Conservation (phyloP, 1,139 yeast genomes). For the Candida sp. region DNA sequence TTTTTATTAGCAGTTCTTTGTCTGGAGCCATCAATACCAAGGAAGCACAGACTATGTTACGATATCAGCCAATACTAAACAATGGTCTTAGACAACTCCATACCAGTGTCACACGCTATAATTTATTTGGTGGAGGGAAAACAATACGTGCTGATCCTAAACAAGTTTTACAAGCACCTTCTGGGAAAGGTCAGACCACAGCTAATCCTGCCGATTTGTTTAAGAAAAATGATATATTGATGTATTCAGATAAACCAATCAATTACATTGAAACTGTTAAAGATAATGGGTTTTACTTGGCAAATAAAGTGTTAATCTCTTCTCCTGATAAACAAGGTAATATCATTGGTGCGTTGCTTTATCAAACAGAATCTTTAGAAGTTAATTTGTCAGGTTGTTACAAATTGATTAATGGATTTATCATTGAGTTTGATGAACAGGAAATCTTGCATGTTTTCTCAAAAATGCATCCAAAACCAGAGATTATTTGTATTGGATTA, state of each 20-base stretch:
- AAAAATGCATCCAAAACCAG: conserved; percentile 74
- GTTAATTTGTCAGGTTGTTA: conserved; percentile 44
- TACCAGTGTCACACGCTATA: conserved; percentile 1
- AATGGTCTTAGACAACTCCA: neutral
- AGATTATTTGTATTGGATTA: conserved; percentile 66
- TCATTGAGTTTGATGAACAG: conserved; percentile 35
- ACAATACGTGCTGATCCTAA: conserved; percentile 3
- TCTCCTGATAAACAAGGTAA: conserved; percentile 47
- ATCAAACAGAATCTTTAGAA: conserved; percentile 64
- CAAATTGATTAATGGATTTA: conserved; percentile 39
- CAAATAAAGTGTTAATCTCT: conserved; percentile 32
- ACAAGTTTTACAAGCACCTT: conserved; percentile 23
- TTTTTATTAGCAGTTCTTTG: neutral
- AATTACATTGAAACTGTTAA: conserved; percentile 44
- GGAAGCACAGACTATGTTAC: neutral
- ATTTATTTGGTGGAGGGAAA: conserved; percentile 23
- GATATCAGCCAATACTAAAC: neutral
- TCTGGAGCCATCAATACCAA: too few relatives aligned
- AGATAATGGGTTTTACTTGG: conserved; percentile 37
- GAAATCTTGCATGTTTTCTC: conserved; percentile 47
- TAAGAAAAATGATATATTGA: conserved; percentile 42
- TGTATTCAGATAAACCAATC: conserved; percentile 41
- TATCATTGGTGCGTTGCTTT: conserved; percentile 52
- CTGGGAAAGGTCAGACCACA: conserved; percentile 36
- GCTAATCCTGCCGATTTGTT: conserved; percentile 45